Conservation (phyloP, 257 asterid species). For the Gardenia jasminoides region DNA sequence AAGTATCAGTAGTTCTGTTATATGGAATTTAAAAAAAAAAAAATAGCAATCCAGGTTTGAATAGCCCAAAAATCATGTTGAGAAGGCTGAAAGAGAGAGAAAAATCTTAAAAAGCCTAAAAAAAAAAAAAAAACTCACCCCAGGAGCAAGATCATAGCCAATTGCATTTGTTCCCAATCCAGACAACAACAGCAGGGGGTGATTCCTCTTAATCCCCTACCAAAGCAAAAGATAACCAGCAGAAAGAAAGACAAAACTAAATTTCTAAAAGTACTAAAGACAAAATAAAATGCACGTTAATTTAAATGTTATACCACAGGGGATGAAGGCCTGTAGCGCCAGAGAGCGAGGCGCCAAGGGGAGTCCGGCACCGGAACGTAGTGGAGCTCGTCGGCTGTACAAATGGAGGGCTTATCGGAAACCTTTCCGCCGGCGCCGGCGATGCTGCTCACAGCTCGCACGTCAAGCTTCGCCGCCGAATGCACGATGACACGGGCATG, state of each 20-base stretch:
- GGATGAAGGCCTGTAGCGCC: slow-evolving; percentile 33
- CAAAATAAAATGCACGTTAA: background rate
- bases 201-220: slow-evolving; percentile 21
- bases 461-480: slow-evolving; percentile 1
- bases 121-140: slow-evolving; percentile 17
- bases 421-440: slow-evolving; percentile 4
- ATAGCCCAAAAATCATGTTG: too few species aligned
- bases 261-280: background rate
- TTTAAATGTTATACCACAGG: slow-evolving; percentile 10
- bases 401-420: slow-evolving; percentile 23
- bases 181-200: slow-evolving; percentile 29
- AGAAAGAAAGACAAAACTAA: too few species aligned
- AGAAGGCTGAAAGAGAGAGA: too few species aligned
- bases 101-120: too few species aligned
- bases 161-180: slow-evolving; percentile 36
- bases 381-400: slow-evolving; percentile 34
- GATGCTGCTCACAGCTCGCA: slow-evolving; percentile 5
- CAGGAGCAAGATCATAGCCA: slow-evolving; percentile 38
- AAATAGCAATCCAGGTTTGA: too few species aligned
- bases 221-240: background rate
- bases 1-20: too few species aligned
- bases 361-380: slow-evolving; percentile 23
- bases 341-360: slow-evolving; percentile 33
- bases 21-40: too few species aligned
- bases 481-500: background rate